Conservation (phyloP, 2,329 filamentous ascomycete species). For the Sphaerostilbella broomeana region DNA sequence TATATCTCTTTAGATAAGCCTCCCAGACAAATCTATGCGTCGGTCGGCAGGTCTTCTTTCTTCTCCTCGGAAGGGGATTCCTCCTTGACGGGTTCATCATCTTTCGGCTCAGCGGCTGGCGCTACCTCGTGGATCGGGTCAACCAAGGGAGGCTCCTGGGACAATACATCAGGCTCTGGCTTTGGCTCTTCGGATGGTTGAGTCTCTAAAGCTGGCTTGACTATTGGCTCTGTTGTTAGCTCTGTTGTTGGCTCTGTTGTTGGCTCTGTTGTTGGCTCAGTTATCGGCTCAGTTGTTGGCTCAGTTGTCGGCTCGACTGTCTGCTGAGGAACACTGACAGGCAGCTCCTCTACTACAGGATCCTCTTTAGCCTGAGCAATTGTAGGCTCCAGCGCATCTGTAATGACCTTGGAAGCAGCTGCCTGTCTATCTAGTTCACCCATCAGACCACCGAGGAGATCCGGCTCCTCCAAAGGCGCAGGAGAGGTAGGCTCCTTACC, state of each 20-base stretch:
- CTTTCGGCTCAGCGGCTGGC: not conserved
- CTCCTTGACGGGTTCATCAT: slow-evolving; percentile 1
- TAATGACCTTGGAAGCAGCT: slow-evolving; percentile 2
- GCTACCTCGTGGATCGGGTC: not conserved
- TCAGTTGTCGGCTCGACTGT: slow-evolving; percentile 5
- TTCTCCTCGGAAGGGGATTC: slow-evolving; percentile 4
- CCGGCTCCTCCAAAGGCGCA: slow-evolving; percentile 31
- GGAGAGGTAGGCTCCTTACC: not conserved
- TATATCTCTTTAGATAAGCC: too few relatives aligned
- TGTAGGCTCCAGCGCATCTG: not conserved
- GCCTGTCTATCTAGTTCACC: slow-evolving; percentile 38
- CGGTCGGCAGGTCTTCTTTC: slow-evolving; percentile 11
- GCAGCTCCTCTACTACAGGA: slow-evolving; percentile 2
- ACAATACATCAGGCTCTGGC: not conserved
- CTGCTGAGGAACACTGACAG: not conserved
- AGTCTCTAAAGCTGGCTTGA: not conserved
- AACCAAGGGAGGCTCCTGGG: not conserved
- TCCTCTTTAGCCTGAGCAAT: slow-evolving; percentile 7
- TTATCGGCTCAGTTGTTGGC: not conserved
- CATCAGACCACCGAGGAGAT: slow-evolving; percentile 40
- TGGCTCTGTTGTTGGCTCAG: not conserved
- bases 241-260: not conserved
- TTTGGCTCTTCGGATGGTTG: not conserved
- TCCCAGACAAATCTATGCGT: slow-evolving; percentile 15
- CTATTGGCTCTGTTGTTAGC: not conserved